Percentiles rank a stretch among this genome's conserved stretches.
phyloP scores from a whole-genome alignment of 176 grass and related monocot species.

The Ampelocalamus luodianensis region DNA sequence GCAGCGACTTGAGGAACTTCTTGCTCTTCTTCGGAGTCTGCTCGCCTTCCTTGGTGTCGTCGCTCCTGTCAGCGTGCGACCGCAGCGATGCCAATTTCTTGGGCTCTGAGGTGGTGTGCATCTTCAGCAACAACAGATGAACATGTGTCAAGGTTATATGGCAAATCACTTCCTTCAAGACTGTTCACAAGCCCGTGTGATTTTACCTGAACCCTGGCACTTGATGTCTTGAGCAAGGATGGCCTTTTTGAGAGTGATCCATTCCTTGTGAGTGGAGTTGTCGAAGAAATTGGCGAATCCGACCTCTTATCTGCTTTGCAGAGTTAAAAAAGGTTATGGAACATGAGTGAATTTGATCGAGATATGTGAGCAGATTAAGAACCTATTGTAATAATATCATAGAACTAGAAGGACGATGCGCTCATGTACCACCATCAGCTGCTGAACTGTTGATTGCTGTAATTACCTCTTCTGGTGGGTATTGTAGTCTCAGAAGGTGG shows the following conservation, averaged over 20 bases:
- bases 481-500: slow-evolving; percentile 42
- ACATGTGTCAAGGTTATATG: neutral
- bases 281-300: slow-evolving; percentile 45
- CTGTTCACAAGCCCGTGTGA: neutral
- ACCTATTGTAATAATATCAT: neutral
- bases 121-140: slow-evolving; percentile 27
- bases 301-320: slow-evolving; percentile 64
- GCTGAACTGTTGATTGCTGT: neutral
- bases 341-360: neutral
- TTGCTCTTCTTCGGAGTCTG: slow-evolving; percentile 75
- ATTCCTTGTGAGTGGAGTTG: slow-evolving; percentile 57
- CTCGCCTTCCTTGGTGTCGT: slow-evolving; percentile 56
- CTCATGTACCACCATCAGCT: neutral
- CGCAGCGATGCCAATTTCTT: slow-evolving; percentile 68
- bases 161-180: neutral
- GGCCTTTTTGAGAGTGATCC: slow-evolving; percentile 67
- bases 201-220: slow-evolving; percentile 78
- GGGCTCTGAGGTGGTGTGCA: slow-evolving; percentile 45
- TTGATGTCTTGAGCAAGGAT: slow-evolving; percentile 81
- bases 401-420: neutral
- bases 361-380: neutral
- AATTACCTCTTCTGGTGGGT: slow-evolving; percentile 44
- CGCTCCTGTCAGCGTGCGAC: slow-evolving; percentile 65
- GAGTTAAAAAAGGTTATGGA: neutral
- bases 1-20: slow-evolving; percentile 82